A percentile compares a stretch with the other conserved stretches of the same genome.
These are phyloP conservation scores for Raffaelea deltoideospora DNA, from an alignment of 2,329 filamentous ascomycete species.

Conservation along the genomic window DNA sequence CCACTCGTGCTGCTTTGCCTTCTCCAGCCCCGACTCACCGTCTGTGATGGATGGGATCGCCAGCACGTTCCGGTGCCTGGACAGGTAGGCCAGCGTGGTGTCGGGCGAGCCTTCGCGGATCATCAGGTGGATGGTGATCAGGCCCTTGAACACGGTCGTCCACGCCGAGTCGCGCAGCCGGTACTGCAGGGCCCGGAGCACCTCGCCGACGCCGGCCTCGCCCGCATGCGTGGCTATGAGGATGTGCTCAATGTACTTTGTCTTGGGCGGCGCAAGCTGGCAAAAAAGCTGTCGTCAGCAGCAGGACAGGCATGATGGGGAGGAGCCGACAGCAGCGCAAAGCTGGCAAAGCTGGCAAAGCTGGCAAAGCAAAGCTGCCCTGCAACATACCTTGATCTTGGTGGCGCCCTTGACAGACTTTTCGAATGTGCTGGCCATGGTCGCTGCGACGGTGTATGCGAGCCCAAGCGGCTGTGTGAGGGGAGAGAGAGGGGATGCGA, in stretches of 20 bases:
- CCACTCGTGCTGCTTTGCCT: no score
- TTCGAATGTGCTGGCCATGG: constrained; percentile 82
- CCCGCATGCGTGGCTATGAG: constrained; percentile 87
- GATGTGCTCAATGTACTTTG: constrained; percentile 98
- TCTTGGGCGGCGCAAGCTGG: constrained; percentile 88
- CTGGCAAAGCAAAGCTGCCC: not conserved
- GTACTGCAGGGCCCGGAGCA: constrained; percentile 82
- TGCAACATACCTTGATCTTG: constrained; percentile 87
- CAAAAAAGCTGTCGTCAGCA: not conserved
- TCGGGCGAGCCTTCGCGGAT: constrained; percentile 87
- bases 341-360: no score
- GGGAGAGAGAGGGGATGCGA: not conserved
- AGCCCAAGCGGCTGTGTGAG: not conserved
- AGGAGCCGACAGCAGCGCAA: not conserved
- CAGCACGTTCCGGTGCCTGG: constrained; percentile 67
- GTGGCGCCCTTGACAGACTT: constrained; percentile 98
- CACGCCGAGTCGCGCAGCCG: constrained; percentile 90
- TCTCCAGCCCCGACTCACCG: constrained; percentile 42
- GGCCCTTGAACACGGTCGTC: constrained; percentile 98
- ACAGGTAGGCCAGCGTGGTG: constrained; percentile 71
- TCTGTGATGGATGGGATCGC: constrained; percentile 86
- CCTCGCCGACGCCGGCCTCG: constrained; percentile 86
- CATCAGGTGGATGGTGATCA: constrained; percentile 95
- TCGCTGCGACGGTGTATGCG: no score
- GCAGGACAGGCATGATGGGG: not conserved